Evolutionary conservation across 345 rosid genomes (phyloP).

Genomic region (Gossypium stocksii): DNA sequence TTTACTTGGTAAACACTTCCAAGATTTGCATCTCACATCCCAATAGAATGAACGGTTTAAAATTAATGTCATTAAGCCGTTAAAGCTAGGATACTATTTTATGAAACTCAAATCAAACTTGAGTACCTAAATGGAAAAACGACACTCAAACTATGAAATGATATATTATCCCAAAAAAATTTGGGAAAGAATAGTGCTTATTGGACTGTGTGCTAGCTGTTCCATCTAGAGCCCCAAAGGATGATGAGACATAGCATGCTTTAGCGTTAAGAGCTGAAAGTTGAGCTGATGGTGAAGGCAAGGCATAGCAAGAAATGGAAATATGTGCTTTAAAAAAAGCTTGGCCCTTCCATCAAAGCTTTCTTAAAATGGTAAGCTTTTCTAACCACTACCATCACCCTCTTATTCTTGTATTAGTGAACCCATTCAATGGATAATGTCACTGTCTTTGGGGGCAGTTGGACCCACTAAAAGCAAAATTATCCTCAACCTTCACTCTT

Average conservation of each 20-base stretch:
- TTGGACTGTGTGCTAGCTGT: constrained; percentile 16
- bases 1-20: too few species aligned
- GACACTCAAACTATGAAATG: too few species aligned
- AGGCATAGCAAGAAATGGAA: constrained; percentile 16
- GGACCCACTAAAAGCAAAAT: constrained; percentile 17
- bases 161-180: too few species aligned
- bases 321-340: constrained; percentile 19
- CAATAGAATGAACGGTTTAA: too few species aligned
- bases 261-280: constrained; percentile 16
- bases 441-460: constrained; percentile 14
- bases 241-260: constrained; percentile 18
- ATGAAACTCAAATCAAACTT: too few species aligned
- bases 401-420: neutral
- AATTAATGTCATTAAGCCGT: too few species aligned
- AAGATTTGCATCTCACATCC: too few species aligned
- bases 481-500: neutral
- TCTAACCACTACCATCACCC: constrained; percentile 23
- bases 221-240: constrained; percentile 18
- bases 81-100: too few species aligned
- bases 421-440: neutral
- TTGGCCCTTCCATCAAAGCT: constrained; percentile 19
- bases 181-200: neutral
- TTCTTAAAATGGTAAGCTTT: constrained; percentile 22
- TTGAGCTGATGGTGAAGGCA: constrained; percentile 22
- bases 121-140: too few species aligned